Evolutionary conservation across 164 flowering plant species (phyloP), one percentile per base, ranked within the genome.

Genomic region (Stephania japonica): DNA sequence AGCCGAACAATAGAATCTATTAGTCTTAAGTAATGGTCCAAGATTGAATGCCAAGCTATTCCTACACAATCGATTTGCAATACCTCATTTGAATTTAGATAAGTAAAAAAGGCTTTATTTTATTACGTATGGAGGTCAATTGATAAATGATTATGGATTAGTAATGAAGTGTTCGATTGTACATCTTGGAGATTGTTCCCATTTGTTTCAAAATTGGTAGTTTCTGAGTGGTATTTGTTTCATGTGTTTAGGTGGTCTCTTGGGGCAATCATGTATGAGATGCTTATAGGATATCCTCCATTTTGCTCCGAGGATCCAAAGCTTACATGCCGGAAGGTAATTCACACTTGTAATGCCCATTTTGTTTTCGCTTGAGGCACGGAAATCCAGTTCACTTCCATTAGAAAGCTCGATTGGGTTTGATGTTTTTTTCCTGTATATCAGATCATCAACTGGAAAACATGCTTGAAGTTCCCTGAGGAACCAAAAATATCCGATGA

Each of bases 251-350:
- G 82, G 82, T 92, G 98, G 98, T 92, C 96, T 23, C 80, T 92
- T 63, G 98, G 98, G 32, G 94, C 98, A 75, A 92, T 92, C 74
- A 75, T 92, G 88, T 93, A 88, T 80, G 98, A 91, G 80, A 93
- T 93, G 98, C 90, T 93, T 59, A 77, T 89, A 47, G 98, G 98
- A 32, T 93, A 90, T 80, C 96, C 98, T 76, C 98, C 98, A 67
- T 93, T 91, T 78, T 93, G 91, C 78, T 89, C 96, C 67, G 96
- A 92, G 65, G 98, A 92, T 82, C 93, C 91, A 26, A 84, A 91
- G 78, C 84, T 89, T 18, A 86, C 98, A 64, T 92, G 94, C 80
- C 93, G 93, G 74, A 92, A 92, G 94, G 97, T 92, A 77, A 61
- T 25, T 50, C 38, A 16, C 44, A n/a, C 47, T 64, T 70, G 18